Conservation (phyloP, 148 eudicot species). For the Talinum fruticosum region DNA sequence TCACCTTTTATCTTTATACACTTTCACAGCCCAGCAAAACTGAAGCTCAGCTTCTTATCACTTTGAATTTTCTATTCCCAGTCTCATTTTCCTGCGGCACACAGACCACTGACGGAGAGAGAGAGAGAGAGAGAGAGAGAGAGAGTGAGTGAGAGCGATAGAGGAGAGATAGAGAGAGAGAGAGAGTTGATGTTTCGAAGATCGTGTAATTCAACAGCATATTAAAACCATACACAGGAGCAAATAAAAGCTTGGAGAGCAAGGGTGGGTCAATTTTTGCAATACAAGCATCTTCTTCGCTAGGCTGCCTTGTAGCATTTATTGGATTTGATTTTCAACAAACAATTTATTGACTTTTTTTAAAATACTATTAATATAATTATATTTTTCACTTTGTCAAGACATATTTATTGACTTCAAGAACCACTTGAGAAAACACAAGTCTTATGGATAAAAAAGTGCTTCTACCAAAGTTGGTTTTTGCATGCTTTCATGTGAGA, state of each 20-base stretch:
- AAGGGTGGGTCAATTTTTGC: neutral
- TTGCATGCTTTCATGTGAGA: neutral
- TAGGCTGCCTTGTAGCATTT: no score
- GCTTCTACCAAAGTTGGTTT: neutral
- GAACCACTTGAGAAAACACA: neutral
- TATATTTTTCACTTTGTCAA: neutral
- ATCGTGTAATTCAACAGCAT: neutral
- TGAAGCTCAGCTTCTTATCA: neutral
- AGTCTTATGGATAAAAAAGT: neutral
- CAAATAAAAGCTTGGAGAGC: neutral
- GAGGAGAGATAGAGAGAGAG: no score
- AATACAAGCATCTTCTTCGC: no score
- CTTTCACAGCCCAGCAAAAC: neutral
- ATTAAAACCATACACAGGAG: no score
- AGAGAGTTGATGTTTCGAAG: neutral
- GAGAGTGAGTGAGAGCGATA: no score
- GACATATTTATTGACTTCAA: neutral
- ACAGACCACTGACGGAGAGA: neutral
- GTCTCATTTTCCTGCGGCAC: neutral
- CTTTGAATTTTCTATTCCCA: neutral
- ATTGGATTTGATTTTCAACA: neutral
- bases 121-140: conserved; percentile 5
- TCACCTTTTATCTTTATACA: neutral
- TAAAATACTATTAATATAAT: no score
- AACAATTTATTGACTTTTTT: neutral